A percentile compares a stretch with the other conserved stretches of the same genome.
These are phyloP conservation scores for Komagataella ulmi DNA, from an alignment of 805 yeast genomes.

Conservation along the genomic window DNA sequence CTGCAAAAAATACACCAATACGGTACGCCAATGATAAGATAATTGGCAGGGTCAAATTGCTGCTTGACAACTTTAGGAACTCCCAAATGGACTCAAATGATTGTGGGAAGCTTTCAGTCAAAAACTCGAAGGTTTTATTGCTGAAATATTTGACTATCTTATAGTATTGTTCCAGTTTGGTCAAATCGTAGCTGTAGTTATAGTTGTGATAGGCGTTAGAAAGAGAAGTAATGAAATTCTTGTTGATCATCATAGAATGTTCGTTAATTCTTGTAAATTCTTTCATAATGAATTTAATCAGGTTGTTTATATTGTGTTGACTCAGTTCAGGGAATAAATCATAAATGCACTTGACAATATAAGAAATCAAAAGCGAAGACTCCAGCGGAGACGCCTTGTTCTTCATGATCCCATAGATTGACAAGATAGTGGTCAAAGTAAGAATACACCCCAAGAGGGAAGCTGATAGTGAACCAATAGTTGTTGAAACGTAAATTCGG, in stretches of 20 bases:
- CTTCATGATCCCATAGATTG: constrained; percentile 73
- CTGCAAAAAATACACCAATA: constrained; percentile 74
- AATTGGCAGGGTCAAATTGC: constrained; percentile 69
- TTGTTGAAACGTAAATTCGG: constrained; percentile 62
- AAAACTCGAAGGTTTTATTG: constrained; percentile 2
- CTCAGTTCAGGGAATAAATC: constrained; percentile 86
- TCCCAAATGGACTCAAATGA: constrained; percentile 43
- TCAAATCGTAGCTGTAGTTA: constrained; percentile 1
- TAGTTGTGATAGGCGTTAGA: constrained; percentile 14
- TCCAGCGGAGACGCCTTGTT: constrained; percentile 86
- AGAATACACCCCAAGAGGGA: constrained; percentile 78
- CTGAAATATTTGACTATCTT: constrained; percentile 6
- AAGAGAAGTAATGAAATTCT: constrained; percentile 19
- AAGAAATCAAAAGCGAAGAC: constrained; percentile 73
- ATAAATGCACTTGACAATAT: constrained; percentile 85
- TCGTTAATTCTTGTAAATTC: constrained; percentile 21
- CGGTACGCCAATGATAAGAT: constrained; percentile 74
- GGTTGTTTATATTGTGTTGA: constrained; percentile 21
- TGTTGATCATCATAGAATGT: constrained; percentile 15
- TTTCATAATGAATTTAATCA: constrained; percentile 20
- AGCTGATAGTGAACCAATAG: constrained; percentile 61
- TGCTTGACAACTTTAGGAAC: constrained; percentile 33
- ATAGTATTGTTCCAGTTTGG: not conserved
- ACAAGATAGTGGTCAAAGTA: constrained; percentile 60
- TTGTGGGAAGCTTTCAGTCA: constrained; percentile 36